Evolutionary conservation across 495 filamentous ascomycete genomes (phyloP).

Genomic region (Talaromyces trachyspermus): DNA sequence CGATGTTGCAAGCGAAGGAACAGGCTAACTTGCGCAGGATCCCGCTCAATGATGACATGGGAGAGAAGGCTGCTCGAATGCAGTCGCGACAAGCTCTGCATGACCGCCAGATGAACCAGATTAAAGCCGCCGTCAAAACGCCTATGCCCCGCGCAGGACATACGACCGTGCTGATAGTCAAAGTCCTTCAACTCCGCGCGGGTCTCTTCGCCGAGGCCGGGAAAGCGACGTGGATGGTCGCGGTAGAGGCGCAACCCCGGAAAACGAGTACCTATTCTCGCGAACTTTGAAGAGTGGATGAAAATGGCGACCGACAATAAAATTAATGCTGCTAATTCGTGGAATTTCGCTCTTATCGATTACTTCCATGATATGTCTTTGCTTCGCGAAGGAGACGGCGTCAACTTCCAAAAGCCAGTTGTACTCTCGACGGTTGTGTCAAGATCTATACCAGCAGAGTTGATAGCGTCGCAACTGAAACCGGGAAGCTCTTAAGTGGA

Average conservation of each 20-base stretch:
- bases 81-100: constrained; percentile 84
- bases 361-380: constrained; percentile 99
- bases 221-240: constrained; percentile 58
- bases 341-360: constrained; percentile 98
- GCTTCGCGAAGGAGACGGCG: constrained; percentile 88
- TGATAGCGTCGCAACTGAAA: constrained; percentile 96
- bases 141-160: constrained; percentile 63
- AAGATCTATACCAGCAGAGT: constrained; percentile 99
- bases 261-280: constrained; percentile 91
- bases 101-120: constrained; percentile 84
- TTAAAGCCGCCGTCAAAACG: constrained; percentile 79
- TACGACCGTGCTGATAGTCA: constrained; percentile 57
- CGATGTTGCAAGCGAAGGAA: constrained; percentile 2
- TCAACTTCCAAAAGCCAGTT: constrained; percentile 99
- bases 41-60: constrained; percentile 90
- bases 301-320: constrained; percentile 99
- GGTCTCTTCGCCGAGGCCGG: constrained; percentile 40
- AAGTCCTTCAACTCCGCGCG: constrained; percentile 59
- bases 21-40: constrained; percentile 43
- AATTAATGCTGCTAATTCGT: constrained; percentile 97
- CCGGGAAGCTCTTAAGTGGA: constrained; percentile 88
- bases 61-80: constrained; percentile 82
- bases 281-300: constrained; percentile 99
- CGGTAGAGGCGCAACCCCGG: constrained; percentile 74
- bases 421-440: constrained; percentile 94